phyloP scores from a whole-genome alignment of 805 yeast species.

The Metschnikowia bowlesiae region DNA sequence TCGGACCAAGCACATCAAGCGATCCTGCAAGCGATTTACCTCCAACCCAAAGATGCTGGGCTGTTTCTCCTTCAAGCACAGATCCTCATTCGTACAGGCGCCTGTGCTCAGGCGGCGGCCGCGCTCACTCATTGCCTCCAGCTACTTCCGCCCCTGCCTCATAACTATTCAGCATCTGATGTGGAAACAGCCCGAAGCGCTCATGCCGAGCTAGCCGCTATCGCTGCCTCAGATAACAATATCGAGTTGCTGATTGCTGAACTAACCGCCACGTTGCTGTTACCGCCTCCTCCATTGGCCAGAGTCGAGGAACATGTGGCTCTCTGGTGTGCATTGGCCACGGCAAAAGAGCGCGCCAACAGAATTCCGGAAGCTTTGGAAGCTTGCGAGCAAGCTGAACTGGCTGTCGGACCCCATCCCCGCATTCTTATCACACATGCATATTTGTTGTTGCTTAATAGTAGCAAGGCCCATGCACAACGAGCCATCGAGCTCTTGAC shows the following conservation, averaged over 20 bases:
- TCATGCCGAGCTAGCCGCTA: constrained; percentile 53
- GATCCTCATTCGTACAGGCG: constrained; percentile 40
- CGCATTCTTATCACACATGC: constrained; percentile 46
- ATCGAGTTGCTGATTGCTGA: constrained; percentile 48
- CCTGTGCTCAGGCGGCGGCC: constrained; percentile 44
- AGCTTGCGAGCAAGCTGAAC: constrained; percentile 46
- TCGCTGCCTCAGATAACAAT: constrained; percentile 50
- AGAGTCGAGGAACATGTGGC: constrained; percentile 45
- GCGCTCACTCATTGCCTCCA: constrained; percentile 44
- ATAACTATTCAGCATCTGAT: constrained; percentile 27
- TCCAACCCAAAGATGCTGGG: constrained; percentile 39
- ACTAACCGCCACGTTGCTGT: constrained; percentile 44
- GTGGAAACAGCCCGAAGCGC: constrained; percentile 48
- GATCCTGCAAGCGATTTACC: constrained; percentile 39
- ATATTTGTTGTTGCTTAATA: constrained; percentile 40
- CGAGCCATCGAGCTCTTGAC: constrained; percentile 18
- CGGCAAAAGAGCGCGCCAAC: constrained; percentile 48
- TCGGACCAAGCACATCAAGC: constrained; percentile 51
- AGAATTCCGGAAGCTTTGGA: constrained; percentile 47
- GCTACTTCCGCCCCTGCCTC: constrained; percentile 31
- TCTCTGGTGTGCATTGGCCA: constrained; percentile 50
- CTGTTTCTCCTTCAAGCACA: constrained; percentile 49
- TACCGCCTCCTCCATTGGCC: constrained; percentile 46
- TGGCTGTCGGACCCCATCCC: constrained; percentile 41
- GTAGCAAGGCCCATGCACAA: constrained; percentile 14